Base-by-base conservation (phyloP, 2,329 filamentous ascomycete species). In the Trichoderma sp. region DNA sequence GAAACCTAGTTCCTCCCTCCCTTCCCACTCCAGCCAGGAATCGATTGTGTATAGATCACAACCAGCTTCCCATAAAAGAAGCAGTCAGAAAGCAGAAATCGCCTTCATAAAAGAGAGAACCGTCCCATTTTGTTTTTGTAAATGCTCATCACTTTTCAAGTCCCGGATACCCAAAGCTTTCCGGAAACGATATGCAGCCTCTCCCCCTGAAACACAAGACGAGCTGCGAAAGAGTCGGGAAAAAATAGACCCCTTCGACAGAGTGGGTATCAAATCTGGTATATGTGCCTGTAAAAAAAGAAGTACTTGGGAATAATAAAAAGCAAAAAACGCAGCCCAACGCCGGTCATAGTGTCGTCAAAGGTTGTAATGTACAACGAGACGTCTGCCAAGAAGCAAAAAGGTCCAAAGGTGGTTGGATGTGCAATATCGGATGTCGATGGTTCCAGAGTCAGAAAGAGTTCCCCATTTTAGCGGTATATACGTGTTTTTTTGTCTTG, bases 251-350 rank as follows among this genome's bases (percentile, higher is more conserved):
- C 60, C 60, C 62, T 63, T 67, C 29, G 45, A 62, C 69, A 65
- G 64, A 63, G 67, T 75, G 77, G 78, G 77, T 79, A 79, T 80
- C 78, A 78, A 77, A 76, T 78, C 75, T 77, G 75, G 63, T 77
- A 74, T 76, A 78, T 75, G 71, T 78, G 74, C 76, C 75, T 73
- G 71, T 65, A 73, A 65, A 35, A 65, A 74, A 75, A 33, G 66
- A 76, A 53, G 31, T 35, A 63, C 38, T 71, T 56, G 64, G 65
- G 38, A 71, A 75, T 62, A 41, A 29, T 3, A 45, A 45, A 45
- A 60, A 50, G 35, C 35, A 62, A 24, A 9, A 71, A 65, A 27
- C 27, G 56, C 63, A 63, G 65, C 59, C 74, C 74, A 75, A 75
- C 74, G 74, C 60, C 62, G 27, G 69, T 64, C 75, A 66, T 56